Evolutionary conservation across 345 rosid genomes (phyloP), one percentile per base, ranked within the genome.

Genomic region (Ricinus communis): DNA sequence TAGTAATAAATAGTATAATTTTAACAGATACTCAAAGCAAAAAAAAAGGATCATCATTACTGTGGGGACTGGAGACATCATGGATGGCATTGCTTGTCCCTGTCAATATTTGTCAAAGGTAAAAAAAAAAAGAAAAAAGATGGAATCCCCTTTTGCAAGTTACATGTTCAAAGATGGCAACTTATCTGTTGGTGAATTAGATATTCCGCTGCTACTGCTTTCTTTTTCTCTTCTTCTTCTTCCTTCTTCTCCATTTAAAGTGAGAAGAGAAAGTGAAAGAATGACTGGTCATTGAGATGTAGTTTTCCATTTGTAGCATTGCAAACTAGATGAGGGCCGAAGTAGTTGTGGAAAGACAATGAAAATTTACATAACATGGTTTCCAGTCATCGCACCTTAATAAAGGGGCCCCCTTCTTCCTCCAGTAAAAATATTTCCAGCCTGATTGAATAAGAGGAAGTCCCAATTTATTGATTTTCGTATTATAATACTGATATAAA

Each of bases 131-230:
- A 33, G 38, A 40, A 46, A 45, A 0, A 12, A 6, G 52, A 18
- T 56, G 65, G 72, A 69, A 69, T 58, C 46, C 45, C 8, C 45
- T 31, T 70, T 59, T 22, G 7, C 18, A 33, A 36, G 25, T 28
- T 41, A 9, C 24, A 54, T 14, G 15, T 36, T 40, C 15, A 43
- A 33, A 61, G 65, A 61, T 22, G 30, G 60, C 25, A 7, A 50
- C 40, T 61, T 47, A 15, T 33, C 38, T 6, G 6, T 33, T 33
- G 16, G 38, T 19, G 38, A 55, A 16, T 52, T 38, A 14, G 63
- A 68, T 40, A 24, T 38, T 68, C 22, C 22, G 50, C 19, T 40
- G 38, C 16, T 0, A 4, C 63, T 16, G 2, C 8, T 7, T 30
- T 38, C 24, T 2, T 16, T 40, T 41, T 41, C 31, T 55, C 18